Evolutionary conservation across 305 asterid genomes (phyloP), one percentile per base, ranked within the genome.

Genomic region (Lippia alba): DNA sequence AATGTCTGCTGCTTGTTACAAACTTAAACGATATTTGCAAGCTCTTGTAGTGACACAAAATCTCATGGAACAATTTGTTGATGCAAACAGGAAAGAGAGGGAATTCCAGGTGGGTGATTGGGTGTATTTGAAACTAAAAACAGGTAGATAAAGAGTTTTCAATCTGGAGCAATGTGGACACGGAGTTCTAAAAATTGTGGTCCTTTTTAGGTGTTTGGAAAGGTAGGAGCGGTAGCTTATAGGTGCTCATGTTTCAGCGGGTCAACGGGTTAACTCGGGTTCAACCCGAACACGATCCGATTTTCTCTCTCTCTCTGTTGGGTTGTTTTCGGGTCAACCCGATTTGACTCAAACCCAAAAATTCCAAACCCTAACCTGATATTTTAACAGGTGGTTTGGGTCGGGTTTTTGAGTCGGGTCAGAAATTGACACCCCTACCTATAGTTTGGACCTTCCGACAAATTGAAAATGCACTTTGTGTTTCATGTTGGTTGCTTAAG

Each of bases 111-210:
- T 34, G 0, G 68, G 73, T 0, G 69, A 75, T 4, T 64, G 17
- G 63, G 69, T 70, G 0, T 64, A 9, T 34, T 12, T 64, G 2
- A 75, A 64, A 4, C 19, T 62, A 0, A 58, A 56, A 4, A 63
- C 60, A 0, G 48, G 17, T 8, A 30, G 34, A 7, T 64, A 2
- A 0, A 3, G 0, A 12, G 40, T 9, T 8, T 4, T 0, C 5
- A 10, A 0, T 7, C 1, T 11, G 10, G 49, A 2, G 49, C 49
- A 7, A 10, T 44, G 1, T 44, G 14, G 12, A 30, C 54, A 15
- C 6, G 11, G 2, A 59, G 48, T 1, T 39, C 32, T 8, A 74
- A 74, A 10, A 40, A 15, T 4, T 6, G 51, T 41, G 46, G 70
- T 0, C 61, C 54, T 0, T 74, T 14, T 12, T 2, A 54, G 12